Base-by-base conservation (phyloP, 2,329 filamentous ascomycete genomes). In the Lachnellula suecica region DNA sequence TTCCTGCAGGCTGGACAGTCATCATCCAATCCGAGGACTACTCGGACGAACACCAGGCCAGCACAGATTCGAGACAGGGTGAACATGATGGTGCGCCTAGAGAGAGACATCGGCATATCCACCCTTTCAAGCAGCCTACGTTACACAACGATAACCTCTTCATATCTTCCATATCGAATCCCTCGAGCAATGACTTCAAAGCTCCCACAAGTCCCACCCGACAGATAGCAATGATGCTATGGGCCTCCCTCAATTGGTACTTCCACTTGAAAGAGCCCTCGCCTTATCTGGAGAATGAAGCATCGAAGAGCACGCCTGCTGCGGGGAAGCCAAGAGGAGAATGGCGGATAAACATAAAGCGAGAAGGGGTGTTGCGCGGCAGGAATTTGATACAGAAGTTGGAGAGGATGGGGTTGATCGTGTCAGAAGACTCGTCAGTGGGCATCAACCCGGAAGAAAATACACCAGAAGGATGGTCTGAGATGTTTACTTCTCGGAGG, bases 141-240 rank as follows among this genome's bases (percentile, higher is more conserved):
- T 75, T 95, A 27, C 81, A 84, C 27, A 82, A 85, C 68, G 93
- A 97, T 70, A 85, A 83, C 62, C 78, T 97, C 52, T 97, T 92
- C 74, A 93, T 97, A 63, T 96, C 91, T 4, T 93, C 89, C 56
- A 91, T 96, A 57, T 93, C 90, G 45, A 90, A 88, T 60, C 91
- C 93, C 0, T 88, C 87, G 45, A 88, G 78, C 68, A 83, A 74
- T 66, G 91, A 96, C 44, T 95, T 88, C 73, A 90, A 88, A 66
- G 84, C 90, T 1, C 82, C 87, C 1, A 84, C 79, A 13, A 96
- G 91, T 56, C 90, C 90, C 0, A 94, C 91, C 1, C 79, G 92
- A 41, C 89, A 96, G 72, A 89, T 96, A 54, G 93, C 93, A 60
- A 91, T 97, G 89, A 96, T 97, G 88, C 79, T 97, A 6, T 97